A percentile compares a stretch with the other conserved stretches of the same genome.
These are phyloP conservation scores for Ustilago loliicola DNA, from an alignment of 1,284 basidiomycete species.

Conservation along the genomic window DNA sequence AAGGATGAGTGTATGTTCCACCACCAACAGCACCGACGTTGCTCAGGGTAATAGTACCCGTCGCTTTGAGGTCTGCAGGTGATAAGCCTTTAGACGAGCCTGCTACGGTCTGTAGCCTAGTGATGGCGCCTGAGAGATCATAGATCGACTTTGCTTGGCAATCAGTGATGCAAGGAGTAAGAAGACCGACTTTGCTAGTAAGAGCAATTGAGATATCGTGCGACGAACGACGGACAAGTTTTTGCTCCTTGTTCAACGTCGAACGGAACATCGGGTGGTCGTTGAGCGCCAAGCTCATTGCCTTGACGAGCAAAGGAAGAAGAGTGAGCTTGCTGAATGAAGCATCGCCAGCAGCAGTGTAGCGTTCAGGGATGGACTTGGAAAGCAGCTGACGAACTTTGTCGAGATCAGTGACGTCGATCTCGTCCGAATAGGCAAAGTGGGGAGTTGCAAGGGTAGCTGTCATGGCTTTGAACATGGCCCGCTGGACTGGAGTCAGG, in stretches of 20 bases:
- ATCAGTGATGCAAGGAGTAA: slow-evolving; percentile 83
- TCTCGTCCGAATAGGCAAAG: slow-evolving; percentile 79
- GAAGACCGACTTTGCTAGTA: slow-evolving; percentile 83
- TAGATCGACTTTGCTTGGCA: slow-evolving; percentile 78
- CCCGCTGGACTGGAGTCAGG: slow-evolving; percentile 62
- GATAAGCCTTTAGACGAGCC: slow-evolving; percentile 30
- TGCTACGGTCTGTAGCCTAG: slow-evolving; percentile 43
- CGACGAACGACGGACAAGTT: slow-evolving; percentile 37
- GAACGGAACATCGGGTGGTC: slow-evolving; percentile 83
- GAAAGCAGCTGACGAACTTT: slow-evolving; percentile 80
- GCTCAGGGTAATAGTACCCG: slow-evolving; percentile 83
- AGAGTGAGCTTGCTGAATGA: slow-evolving; percentile 77
- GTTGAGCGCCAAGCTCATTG: slow-evolving; percentile 82
- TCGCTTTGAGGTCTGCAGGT: slow-evolving; percentile 29
- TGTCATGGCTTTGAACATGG: slow-evolving; percentile 71
- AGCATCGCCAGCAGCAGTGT: slow-evolving; percentile 28
- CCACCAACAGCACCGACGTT: slow-evolving; percentile 73
- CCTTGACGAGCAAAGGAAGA: slow-evolving; percentile 88
- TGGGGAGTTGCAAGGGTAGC: slow-evolving; percentile 76
- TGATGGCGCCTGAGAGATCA: slow-evolving; percentile 72
- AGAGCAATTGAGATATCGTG: slow-evolving; percentile 76
- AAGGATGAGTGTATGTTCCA: slow-evolving; percentile 67
- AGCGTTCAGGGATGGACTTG: slow-evolving; percentile 76
- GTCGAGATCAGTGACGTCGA: slow-evolving; percentile 85
- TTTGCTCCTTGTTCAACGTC: slow-evolving; percentile 32